Conservation (phyloP, 1,139 yeast species). For the Zygosaccharomyces sapae region DNA sequence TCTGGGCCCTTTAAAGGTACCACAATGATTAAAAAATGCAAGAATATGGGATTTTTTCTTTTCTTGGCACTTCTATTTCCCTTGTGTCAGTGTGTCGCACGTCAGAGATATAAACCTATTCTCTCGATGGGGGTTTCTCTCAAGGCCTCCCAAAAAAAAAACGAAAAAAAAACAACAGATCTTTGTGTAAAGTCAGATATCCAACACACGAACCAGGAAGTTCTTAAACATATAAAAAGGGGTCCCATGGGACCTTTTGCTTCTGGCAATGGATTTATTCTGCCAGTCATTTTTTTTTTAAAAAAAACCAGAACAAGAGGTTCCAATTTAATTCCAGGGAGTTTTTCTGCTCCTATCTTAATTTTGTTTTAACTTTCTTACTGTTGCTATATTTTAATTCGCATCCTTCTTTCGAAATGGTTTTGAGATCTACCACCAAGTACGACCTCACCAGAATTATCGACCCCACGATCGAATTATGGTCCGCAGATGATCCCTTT, state of each 20-base stretch:
- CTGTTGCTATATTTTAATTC: neutral
- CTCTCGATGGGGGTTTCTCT: neutral
- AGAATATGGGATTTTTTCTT: too few species aligned
- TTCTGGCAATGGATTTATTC: too few species aligned
- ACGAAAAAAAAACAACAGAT: neutral
- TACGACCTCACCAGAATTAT: neutral
- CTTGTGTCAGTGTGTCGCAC: slow-evolving; percentile 5
- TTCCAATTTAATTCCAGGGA: neutral
- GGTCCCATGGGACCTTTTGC: too few species aligned
- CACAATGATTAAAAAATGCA: too few species aligned
- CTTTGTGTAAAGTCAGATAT: neutral
- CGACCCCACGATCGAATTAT: slow-evolving; percentile 3
- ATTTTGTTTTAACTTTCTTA: neutral
- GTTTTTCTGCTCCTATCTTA: neutral
- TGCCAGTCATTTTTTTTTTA: too few species aligned
- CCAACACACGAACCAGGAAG: neutral
- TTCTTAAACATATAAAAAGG: neutral
- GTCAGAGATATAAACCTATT: neutral
- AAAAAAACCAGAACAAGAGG: neutral
- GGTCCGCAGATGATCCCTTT: neutral
- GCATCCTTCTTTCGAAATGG: neutral
- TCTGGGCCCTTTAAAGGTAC: too few species aligned
- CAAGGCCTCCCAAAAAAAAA: neutral
- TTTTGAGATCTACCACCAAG: neutral
- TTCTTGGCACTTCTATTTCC: neutral